Conservation (phyloP, 2,329 filamentous ascomycete species). For the Alternaria conjuncta region DNA sequence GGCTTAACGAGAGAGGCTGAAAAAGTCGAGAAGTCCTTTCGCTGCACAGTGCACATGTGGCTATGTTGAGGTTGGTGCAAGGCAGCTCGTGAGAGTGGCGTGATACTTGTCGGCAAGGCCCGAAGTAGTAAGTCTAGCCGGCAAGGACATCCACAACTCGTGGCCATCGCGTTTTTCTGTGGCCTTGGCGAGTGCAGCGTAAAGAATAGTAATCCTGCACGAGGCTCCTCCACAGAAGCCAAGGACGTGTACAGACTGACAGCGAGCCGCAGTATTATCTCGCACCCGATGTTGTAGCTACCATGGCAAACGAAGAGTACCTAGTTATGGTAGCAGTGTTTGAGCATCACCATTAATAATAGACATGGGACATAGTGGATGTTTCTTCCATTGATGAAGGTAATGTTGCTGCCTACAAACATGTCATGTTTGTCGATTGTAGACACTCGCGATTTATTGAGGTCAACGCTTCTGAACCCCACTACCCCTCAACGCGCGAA, state of each 20-base stretch:
- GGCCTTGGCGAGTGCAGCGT: background rate
- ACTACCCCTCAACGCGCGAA: slow-evolving; percentile 4
- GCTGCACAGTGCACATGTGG: slow-evolving; percentile 18
- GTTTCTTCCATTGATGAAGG: background rate
- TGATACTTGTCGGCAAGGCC: slow-evolving; percentile 20
- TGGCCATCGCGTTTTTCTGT: background rate
- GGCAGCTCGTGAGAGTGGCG: slow-evolving; percentile 21
- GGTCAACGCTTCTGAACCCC: background rate
- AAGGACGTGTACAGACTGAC: background rate
- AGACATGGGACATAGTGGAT: background rate
- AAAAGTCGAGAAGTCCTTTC: slow-evolving; percentile 7
- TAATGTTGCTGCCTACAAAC: background rate
- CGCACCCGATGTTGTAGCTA: background rate
- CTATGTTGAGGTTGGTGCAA: slow-evolving; percentile 7
- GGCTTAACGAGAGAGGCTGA: slow-evolving; percentile 9
- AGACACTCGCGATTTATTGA: background rate
- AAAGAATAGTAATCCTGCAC: background rate
- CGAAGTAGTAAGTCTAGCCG: background rate
- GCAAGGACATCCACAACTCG: background rate
- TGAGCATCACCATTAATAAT: background rate
- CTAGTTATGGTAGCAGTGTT: background rate
- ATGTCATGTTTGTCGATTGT: background rate
- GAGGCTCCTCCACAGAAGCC: background rate
- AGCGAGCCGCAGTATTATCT: background rate
- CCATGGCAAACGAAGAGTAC: background rate